Conservation (phyloP, 2,329 filamentous ascomycete species). For the Cercospora sp. region DNA sequence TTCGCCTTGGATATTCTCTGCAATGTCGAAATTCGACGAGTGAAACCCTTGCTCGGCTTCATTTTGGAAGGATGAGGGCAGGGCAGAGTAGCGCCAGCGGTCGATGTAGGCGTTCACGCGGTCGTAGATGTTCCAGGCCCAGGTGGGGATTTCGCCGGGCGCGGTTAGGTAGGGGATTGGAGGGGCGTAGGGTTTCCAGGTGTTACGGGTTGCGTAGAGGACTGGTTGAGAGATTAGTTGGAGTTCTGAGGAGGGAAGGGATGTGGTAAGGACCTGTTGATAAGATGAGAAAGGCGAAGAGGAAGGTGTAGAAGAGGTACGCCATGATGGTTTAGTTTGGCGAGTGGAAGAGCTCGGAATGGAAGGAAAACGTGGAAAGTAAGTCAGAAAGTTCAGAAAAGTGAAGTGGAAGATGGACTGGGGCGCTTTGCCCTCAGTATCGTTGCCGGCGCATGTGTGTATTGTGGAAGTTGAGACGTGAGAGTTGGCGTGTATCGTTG, state of each 20-base stretch:
- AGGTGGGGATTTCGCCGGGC: conserved; percentile 50
- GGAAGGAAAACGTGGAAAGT: not conserved
- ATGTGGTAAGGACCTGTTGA: conserved; percentile 60
- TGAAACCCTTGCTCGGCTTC: conserved; percentile 88
- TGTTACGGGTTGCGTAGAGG: conserved; percentile 76
- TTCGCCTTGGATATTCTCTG: conserved; percentile 73
- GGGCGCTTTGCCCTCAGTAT: conserved; percentile 14
- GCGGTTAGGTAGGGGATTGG: conserved; percentile 54
- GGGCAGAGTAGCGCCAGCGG: conserved; percentile 67
- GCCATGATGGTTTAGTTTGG: conserved; percentile 56
- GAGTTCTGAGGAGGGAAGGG: conserved; percentile 6
- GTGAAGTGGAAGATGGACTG: conserved; percentile 5
- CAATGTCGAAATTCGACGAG: conserved; percentile 79
- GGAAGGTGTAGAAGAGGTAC: conserved; percentile 77
- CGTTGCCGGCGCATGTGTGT: conserved; percentile 13
- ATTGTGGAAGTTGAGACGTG: not conserved
- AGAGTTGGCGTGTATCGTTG: not conserved
- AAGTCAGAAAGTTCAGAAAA: not conserved
- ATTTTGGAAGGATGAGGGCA: conserved; percentile 71
- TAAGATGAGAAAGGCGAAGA: conserved; percentile 68
- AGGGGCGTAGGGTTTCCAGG: conserved; percentile 73
- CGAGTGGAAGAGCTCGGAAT: not conserved
- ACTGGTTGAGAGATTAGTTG: conserved; percentile 36
- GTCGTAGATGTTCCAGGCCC: conserved; percentile 54
- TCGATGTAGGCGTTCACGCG: conserved; percentile 42